These are phyloP conservation scores for Mycocalia duriaeana DNA, from an alignment of 1,284 basidiomycete species.

Conservation along the genomic window DNA sequence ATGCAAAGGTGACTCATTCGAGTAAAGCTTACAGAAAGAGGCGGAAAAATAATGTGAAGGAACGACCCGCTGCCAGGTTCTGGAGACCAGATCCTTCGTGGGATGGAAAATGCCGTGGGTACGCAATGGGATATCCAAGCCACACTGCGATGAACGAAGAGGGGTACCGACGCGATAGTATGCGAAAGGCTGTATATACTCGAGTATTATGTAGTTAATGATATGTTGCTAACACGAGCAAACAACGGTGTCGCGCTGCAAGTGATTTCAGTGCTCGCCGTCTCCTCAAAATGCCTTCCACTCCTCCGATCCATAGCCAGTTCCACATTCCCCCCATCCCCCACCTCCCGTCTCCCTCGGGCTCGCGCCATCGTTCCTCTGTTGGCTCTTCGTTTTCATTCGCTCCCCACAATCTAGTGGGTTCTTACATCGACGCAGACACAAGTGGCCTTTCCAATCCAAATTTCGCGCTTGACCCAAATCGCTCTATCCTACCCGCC, in stretches of 20 bases:
- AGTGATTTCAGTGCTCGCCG: conserved; percentile 6
- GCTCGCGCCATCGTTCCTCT: conserved; percentile 52
- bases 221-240: too few relatives aligned
- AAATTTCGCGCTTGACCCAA: conserved; percentile 66
- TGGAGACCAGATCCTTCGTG: conserved; percentile 30
- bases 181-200: too few relatives aligned
- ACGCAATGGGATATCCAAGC: conserved; percentile 34
- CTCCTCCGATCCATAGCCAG: conserved; percentile 27
- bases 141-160: conserved; percentile 15
- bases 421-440: conserved; percentile 60
- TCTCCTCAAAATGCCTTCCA: conserved; percentile 25
- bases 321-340: conserved; percentile 28
- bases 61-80: conserved; percentile 28
- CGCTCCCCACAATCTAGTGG: conserved; percentile 66
- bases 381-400: conserved; percentile 80
- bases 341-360: conserved; percentile 34
- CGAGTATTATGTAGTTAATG: too few relatives aligned
- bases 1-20: conserved; percentile 6
- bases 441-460: conserved; percentile 49
- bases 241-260: too few relatives aligned
- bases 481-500: conserved; percentile 63
- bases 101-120: conserved; percentile 33
- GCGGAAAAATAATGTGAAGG: conserved; percentile 13
- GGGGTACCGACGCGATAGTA: too few relatives aligned
- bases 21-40: conserved; percentile 14